Conservation (phyloP, 129 eudicot genomes). For the Erigeron canadensis region DNA sequence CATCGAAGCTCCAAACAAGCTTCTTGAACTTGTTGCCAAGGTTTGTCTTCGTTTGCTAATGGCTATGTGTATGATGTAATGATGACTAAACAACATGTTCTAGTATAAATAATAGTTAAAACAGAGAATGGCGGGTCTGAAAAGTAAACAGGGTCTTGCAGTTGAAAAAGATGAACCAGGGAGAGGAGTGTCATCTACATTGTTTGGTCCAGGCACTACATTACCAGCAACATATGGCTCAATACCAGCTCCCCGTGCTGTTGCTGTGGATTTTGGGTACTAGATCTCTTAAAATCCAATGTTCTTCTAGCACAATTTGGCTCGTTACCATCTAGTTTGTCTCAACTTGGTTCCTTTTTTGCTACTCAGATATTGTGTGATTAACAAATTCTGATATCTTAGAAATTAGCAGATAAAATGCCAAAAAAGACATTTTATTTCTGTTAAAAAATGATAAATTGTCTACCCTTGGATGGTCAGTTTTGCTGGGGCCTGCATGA, state of each 20-base stretch:
- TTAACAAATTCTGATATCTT: neutral
- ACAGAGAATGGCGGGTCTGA: slow-evolving; percentile 29
- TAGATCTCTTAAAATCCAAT: neutral
- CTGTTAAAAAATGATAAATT: neutral
- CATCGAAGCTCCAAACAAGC: slow-evolving; percentile 78
- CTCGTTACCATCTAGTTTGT: neutral
- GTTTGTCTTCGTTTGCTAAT: slow-evolving; percentile 37
- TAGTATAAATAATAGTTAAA: neutral
- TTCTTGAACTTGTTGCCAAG: slow-evolving; percentile 83
- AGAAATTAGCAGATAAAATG: neutral
- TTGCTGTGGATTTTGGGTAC: slow-evolving; percentile 72
- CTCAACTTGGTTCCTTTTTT: neutral
- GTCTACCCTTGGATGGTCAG: neutral
- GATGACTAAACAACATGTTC: neutral
- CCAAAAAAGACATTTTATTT: neutral
- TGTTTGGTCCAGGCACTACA: slow-evolving; percentile 50
- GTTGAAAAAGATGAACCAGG: slow-evolving; percentile 73
- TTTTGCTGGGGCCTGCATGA: neutral
- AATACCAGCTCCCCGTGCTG: slow-evolving; percentile 60
- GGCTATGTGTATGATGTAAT: neutral
- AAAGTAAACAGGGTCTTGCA: slow-evolving; percentile 91
- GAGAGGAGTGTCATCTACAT: slow-evolving; percentile 59
- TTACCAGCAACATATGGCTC: slow-evolving; percentile 55
- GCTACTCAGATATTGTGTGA: neutral
- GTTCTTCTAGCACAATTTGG: neutral